A percentile compares a stretch with the other conserved stretches of the same genome.
Conservation (phyloP, 2,329 filamentous ascomycete species). For the Exophiala oligosperma region DNA sequence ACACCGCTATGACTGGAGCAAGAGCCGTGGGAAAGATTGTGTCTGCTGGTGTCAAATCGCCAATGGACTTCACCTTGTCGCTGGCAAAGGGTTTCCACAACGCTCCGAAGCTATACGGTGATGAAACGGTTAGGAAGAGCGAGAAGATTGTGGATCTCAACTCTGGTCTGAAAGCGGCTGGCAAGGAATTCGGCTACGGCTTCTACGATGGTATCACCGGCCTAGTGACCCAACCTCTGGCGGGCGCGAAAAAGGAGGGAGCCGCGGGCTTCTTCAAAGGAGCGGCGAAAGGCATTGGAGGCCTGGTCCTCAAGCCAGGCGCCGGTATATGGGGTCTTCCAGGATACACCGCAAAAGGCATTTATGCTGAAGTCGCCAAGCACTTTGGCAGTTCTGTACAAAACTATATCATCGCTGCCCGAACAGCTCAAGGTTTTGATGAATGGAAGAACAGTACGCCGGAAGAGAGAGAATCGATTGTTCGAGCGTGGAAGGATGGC, state of each 20-base stretch:
- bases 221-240: conserved; percentile 73
- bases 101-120: conserved; percentile 79
- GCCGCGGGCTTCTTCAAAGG: conserved; percentile 71
- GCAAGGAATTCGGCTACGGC: conserved; percentile 74
- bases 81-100: conserved; percentile 87
- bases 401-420: conserved; percentile 76
- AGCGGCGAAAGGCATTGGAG: conserved; percentile 79
- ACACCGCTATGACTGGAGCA: conserved; percentile 64
- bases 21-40: conserved; percentile 72
- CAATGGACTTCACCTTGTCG: conserved; percentile 81
- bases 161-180: conserved; percentile 74
- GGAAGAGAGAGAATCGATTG: conserved; percentile 64
- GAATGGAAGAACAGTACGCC: conserved; percentile 58
- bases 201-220: conserved; percentile 81
- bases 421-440: conserved; percentile 72
- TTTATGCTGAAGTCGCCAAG: conserved; percentile 75
- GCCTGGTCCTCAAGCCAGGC: conserved; percentile 77
- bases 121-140: conserved; percentile 74
- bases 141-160: conserved; percentile 77
- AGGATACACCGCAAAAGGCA: conserved; percentile 79
- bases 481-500: conserved; percentile 64
- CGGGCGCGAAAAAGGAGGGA: conserved; percentile 67
- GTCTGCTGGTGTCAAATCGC: conserved; percentile 72
- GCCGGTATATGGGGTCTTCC: conserved; percentile 75
- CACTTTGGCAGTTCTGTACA: conserved; percentile 68